Evolutionary conservation across 176 grass and related monocot genomes (phyloP).

Genomic region (Hordeum vulgare): DNA sequence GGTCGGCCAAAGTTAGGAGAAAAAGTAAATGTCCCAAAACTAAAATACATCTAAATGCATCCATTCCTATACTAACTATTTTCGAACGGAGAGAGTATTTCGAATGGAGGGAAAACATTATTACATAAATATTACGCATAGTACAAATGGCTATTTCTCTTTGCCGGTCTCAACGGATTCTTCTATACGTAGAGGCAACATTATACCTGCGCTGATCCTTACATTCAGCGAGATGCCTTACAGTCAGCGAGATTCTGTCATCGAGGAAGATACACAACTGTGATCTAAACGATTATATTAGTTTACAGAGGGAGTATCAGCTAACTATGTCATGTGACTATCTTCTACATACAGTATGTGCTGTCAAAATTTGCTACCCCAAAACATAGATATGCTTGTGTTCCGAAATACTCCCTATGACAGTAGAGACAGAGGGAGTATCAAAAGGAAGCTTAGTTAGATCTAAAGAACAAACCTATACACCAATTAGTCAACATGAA

Average conservation of each 20-base stretch:
- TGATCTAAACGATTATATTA: too few relatives aligned
- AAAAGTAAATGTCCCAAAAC: too few relatives aligned
- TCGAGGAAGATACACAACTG: neutral
- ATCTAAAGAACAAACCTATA: slow-evolving; percentile 10
- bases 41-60: too few relatives aligned
- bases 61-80: too few relatives aligned
- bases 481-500: neutral
- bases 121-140: too few relatives aligned
- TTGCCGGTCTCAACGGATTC: neutral
- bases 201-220: neutral
- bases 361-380: slow-evolving; percentile 13
- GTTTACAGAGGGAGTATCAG: too few relatives aligned
- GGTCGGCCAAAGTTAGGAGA: too few relatives aligned
- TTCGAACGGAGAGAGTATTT: too few relatives aligned
- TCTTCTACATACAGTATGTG: slow-evolving; percentile 19
- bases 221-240: neutral
- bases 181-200: neutral
- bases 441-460: neutral
- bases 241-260: neutral
- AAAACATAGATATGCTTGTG: slow-evolving; percentile 16
- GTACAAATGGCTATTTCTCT: neutral
- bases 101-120: too few relatives aligned
- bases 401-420: too few relatives aligned
- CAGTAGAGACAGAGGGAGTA: too few relatives aligned
- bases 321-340: slow-evolving; percentile 1